These are phyloP conservation scores for Daldinia childiae DNA, from an alignment of 495 filamentous ascomycete genomes.

Conservation along the genomic window DNA sequence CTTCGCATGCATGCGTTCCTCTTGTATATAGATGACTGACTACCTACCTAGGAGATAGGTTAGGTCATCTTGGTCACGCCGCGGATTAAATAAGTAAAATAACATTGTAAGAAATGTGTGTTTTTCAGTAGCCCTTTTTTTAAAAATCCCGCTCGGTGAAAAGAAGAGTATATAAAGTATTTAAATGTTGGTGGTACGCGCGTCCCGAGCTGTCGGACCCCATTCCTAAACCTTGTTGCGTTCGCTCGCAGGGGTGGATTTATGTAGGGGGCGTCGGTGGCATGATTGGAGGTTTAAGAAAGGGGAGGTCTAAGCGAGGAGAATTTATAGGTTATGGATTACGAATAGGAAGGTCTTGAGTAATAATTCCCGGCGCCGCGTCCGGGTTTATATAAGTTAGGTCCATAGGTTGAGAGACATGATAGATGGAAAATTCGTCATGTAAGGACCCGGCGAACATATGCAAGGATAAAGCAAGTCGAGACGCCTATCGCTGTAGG, in stretches of 20 bases:
- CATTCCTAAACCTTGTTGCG: background rate
- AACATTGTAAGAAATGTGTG: background rate
- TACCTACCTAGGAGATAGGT: background rate
- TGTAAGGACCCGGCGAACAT: too few relatives aligned
- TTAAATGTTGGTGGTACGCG: background rate
- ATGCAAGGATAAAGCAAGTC: too few relatives aligned
- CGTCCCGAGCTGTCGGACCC: slow-evolving; percentile 4
- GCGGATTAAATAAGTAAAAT: background rate
- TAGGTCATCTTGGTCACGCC: background rate
- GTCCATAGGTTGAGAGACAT: too few relatives aligned
- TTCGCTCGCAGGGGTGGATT: background rate
- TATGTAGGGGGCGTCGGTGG: background rate
- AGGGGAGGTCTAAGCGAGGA: too few relatives aligned
- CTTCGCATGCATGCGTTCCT: background rate
- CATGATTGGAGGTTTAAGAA: background rate
- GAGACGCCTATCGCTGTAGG: too few relatives aligned
- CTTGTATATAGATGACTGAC: slow-evolving; percentile 1
- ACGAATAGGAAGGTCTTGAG: too few relatives aligned
- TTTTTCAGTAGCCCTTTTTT: background rate
- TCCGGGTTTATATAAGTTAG: too few relatives aligned
- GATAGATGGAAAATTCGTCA: too few relatives aligned
- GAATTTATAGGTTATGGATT: too few relatives aligned
- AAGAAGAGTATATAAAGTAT: background rate
- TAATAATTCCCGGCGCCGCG: too few relatives aligned
- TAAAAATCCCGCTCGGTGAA: background rate